Evolutionary conservation across 352 stramenopile species (phyloP), one percentile per base, ranked within the genome.

Genomic region (Peronospora destructor): DNA sequence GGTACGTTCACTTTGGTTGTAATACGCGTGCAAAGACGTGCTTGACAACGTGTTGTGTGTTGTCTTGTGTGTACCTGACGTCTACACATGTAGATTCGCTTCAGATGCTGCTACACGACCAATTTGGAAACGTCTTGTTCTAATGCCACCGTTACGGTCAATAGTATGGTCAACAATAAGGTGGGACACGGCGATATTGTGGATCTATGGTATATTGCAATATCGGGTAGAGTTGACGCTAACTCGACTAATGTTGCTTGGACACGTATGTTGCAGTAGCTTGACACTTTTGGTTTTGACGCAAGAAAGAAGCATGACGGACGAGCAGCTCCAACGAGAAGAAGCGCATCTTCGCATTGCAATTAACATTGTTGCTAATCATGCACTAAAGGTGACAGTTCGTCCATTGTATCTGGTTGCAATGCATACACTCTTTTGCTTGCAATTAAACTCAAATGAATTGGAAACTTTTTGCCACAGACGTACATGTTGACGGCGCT

Each of bases 401-500:
- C 12, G 10, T 12, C 13, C n/a, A 13, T 17, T 14, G 9, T n/a
- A 14, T 25, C 26, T 6, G 23, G 3, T 26, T 3, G 5, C 4
- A 6, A 6, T 6, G 2, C 5, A 6, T 26, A 26, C 23, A n/a
- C n/a, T n/a, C n/a, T n/a, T n/a, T n/a, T n/a, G n/a, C n/a, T n/a
- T n/a, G n/a, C n/a, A n/a, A n/a, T n/a, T n/a, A n/a, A n/a, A n/a
- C n/a, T n/a, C n/a, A n/a, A n/a, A n/a, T n/a, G n/a, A n/a, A n/a
- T n/a, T n/a, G n/a, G n/a, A n/a, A n/a, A n/a, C n/a, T n/a, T n/a
- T n/a, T n/a, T n/a, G 26, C 16, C 23, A 8, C 49, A 94, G 83
- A 64, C 52, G 36, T 67, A 94, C 63, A 94, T 94, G 80, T 46
- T 76, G 17, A 45, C 60, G 35, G 79, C 80, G n/a, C 41, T 94